Evolutionary conservation across 2,329 filamentous ascomycete genomes (phyloP).

Genomic region (Stemphylium vesicarium): DNA sequence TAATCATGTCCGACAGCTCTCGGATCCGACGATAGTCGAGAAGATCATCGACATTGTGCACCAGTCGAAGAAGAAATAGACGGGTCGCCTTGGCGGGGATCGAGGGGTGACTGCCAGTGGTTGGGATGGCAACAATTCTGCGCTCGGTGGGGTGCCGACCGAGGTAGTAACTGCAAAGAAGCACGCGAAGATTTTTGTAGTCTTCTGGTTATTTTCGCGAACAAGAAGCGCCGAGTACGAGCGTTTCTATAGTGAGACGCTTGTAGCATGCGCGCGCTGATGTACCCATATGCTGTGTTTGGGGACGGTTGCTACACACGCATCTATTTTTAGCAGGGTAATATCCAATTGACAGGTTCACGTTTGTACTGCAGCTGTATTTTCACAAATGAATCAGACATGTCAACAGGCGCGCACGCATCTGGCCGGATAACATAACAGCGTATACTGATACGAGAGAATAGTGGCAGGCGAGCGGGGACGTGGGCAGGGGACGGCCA

Average conservation of each 20-base stretch:
- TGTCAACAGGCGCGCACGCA: neutral
- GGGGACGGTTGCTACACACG: slow-evolving; percentile 1
- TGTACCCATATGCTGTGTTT: slow-evolving; percentile 5
- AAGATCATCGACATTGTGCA: slow-evolving; percentile 88
- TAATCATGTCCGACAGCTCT: slow-evolving; percentile 65
- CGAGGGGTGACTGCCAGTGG: slow-evolving; percentile 4
- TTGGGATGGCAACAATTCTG: slow-evolving; percentile 4
- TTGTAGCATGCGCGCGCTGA: slow-evolving; percentile 10
- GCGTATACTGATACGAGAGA: neutral
- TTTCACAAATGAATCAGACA: no score
- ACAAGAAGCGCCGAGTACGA: slow-evolving; percentile 10
- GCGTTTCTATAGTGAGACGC: slow-evolving; percentile 14
- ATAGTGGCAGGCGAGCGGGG: neutral
- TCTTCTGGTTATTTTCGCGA: neutral
- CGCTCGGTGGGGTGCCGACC: neutral
- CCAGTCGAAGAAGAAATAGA: slow-evolving; percentile 57
- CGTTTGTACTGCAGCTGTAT: no score
- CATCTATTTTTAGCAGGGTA: slow-evolving; percentile 6
- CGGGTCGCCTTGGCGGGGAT: slow-evolving; percentile 18
- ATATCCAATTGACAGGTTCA: neutral
- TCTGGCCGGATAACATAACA: neutral
- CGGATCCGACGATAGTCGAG: slow-evolving; percentile 85
- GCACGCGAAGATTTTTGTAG: neutral
- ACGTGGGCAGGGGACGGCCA: slow-evolving; percentile 7
- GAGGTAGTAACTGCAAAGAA: slow-evolving; percentile 2